Evolutionary conservation across 1,284 basidiomycete species (phyloP), one percentile per base, ranked within the genome.

Genomic region (Calocybe gambosa): DNA sequence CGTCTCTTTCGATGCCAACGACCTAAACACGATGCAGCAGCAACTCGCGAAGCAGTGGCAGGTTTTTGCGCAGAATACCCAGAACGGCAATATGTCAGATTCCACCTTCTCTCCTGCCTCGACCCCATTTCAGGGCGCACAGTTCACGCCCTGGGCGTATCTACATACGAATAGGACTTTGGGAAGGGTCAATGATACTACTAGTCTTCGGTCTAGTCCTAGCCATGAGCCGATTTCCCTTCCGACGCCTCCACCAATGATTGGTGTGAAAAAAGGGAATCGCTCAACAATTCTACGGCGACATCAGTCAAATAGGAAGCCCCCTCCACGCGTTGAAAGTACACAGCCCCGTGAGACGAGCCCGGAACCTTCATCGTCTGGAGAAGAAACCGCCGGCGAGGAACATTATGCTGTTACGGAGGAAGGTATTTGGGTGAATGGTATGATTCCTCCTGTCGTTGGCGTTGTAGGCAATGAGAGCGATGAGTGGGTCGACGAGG

Each of bases 311-410:
- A 61, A 41, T 20, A 55, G 75, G 42, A 78, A 77, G 58, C 78
- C 78, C 1, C 85, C 85, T 1, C 82, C 82, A 12, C 71, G 86
- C 7, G 85, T 88, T 7, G 82, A 86, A 53, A 88, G 85, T 55
- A 89, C 86, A 0, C 84, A 88, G 56, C 85, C 86, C 6, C 67
- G 84, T 41, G 85, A 88, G 53, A 88, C 85, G 13, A 87, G 80
- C 54, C 85, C 83, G 0, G 86, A 88, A 62, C 73, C 75, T 25
- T 80, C 78, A 1, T 72, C 68, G 2, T 74, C 71, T 25, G 71
- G 71, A 4, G 71, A 73, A 51, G 70, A 73, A 53, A 73, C 71
- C 3, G 71, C 70, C 6, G 73, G 71, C 5, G 74, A 73, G 38
- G 71, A 71, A 13, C 64, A 62, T 7, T 64, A 61, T 46, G 61